Evolutionary conservation across 2,329 filamentous ascomycete species (phyloP), one percentile per base, ranked within the genome.

Genomic region (Fusarium kyushuense): DNA sequence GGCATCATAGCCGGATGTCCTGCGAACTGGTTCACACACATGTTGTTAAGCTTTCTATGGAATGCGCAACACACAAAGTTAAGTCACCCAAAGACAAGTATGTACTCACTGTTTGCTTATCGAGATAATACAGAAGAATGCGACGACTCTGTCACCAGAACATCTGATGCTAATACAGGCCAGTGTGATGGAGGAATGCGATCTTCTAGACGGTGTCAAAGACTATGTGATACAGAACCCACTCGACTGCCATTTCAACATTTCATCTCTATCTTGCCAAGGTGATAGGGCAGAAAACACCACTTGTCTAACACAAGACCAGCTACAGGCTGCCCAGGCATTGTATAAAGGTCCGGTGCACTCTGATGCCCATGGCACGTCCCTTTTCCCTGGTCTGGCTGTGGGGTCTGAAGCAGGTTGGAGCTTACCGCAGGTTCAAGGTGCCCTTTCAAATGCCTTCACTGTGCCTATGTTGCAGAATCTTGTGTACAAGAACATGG

Each of bases 91-190:
- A 10, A 7, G 17, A 3, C 4, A 40, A 40, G 13, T 10, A 13
- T 16, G 3, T 16, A 9, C 10, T 16, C 8, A 5, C 23, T 4
- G 19, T 40, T 40, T 9, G 3, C 13, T 25, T 6, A 41, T 6
- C 0, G 2, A 17, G 4, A 17, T 7, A 2, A 25, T 4, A 0
- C 16, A 42, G 40, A 7, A 14, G 11, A 17, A 17, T 25, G 16
- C 14, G 3, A 27, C 16, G 6, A 42, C 21, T 42, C 14, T 42
- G 3, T 42, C 23, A 12, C 40, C 23, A 7, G 5, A 42, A 6
- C 3, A 17, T 1, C 23, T 42, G 14, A 11, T 17, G 2, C 13
- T 25, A 12, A 42, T 42, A 42, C 40, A 42, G 40, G 9, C 14
- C 5, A 42, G 9, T 7, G 40, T 42, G 5, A 17, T 42, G 23